These are phyloP conservation scores for Penicillium sclerotigenum DNA, from an alignment of 2,329 filamentous ascomycete species.

Conservation along the genomic window DNA sequence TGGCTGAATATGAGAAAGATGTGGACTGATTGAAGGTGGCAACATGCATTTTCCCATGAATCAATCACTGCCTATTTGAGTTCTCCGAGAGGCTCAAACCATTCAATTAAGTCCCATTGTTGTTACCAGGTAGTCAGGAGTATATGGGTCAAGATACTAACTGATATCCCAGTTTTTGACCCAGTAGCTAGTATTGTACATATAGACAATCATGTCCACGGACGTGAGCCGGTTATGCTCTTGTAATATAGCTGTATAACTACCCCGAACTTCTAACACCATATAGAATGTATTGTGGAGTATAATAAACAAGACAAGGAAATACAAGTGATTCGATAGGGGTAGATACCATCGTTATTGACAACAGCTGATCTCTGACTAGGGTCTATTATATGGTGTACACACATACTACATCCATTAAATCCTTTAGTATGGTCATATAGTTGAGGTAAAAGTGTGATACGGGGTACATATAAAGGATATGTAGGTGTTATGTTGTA, in stretches of 20 bases:
- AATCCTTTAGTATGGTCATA: no score
- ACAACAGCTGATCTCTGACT: neutral
- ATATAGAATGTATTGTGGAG: no score
- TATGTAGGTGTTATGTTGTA: neutral
- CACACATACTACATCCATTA: no score
- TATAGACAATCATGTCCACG: neutral
- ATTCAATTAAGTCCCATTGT: neutral
- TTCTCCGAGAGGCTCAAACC: neutral
- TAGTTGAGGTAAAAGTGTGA: neutral
- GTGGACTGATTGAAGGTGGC: neutral
- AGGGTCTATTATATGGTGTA: neutral
- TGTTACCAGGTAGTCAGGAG: neutral
- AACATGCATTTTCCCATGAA: neutral
- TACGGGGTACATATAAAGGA: neutral
- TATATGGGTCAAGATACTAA: neutral
- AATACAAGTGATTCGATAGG: neutral
- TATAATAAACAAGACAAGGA: neutral
- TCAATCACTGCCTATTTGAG: neutral
- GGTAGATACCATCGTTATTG: neutral
- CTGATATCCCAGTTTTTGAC: neutral
- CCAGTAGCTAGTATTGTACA: neutral
- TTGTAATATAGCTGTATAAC: neutral
- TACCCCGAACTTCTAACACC: no score
- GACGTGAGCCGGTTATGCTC: neutral
- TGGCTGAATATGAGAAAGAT: slow-evolving; percentile 1